A percentile compares a stretch with the other conserved stretches of the same genome.
These are phyloP conservation scores for Ganoderma leucocontextum DNA, from an alignment of 1,284 basidiomycete genomes.

Conservation along the genomic window DNA sequence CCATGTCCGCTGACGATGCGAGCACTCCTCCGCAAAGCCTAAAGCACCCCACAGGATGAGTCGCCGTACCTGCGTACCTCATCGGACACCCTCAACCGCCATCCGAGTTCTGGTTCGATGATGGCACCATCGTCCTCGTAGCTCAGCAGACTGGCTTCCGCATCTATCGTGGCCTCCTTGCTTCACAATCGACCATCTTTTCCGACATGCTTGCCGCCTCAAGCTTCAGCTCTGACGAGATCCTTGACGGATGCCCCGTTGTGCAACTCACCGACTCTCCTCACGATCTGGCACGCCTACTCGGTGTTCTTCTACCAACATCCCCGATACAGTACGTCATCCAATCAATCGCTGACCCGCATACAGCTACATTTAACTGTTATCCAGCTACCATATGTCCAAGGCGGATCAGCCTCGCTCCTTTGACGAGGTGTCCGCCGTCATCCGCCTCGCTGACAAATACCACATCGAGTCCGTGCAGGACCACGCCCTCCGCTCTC, in stretches of 20 bases:
- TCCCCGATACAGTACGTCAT: conserved; percentile 2
- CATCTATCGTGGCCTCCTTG: background rate
- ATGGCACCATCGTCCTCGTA: background rate
- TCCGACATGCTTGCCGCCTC: background rate
- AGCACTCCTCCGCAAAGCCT: background rate
- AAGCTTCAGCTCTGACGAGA: background rate
- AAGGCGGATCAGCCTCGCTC: background rate
- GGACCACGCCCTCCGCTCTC: background rate
- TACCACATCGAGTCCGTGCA: conserved; percentile 20
- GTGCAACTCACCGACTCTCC: background rate
- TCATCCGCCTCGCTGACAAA: conserved; percentile 24
- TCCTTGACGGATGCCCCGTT: background rate
- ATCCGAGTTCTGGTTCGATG: background rate
- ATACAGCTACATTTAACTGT: background rate
- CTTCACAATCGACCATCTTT: background rate
- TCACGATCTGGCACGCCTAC: background rate
- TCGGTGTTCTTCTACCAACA: background rate
- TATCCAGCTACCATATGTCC: background rate
- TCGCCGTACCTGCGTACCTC: background rate
- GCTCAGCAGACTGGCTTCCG: background rate
- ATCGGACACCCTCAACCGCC: background rate
- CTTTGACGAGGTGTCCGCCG: conserved; percentile 5
- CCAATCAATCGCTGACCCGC: background rate
- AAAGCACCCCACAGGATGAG: no score
- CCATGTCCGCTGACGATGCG: background rate